Evolutionary conservation across 1,284 basidiomycete species (phyloP).

Genomic region (Cryptococcus wingfieldii): DNA sequence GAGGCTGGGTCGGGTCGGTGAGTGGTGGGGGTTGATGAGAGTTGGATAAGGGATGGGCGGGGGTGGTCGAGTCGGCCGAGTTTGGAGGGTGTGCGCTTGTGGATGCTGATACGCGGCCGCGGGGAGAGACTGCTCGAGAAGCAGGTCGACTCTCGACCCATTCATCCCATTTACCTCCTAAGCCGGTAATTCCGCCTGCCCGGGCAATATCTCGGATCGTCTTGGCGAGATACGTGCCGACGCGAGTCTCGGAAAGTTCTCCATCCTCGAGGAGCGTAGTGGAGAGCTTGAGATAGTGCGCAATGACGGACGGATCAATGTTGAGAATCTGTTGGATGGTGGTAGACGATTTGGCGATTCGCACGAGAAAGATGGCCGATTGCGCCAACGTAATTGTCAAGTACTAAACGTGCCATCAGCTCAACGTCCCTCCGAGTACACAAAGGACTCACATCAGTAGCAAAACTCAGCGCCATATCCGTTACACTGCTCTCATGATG

Average conservation of each 20-base stretch:
- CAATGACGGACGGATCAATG: conserved; percentile 25
- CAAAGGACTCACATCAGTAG: conserved; percentile 28
- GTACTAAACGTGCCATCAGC: conserved; percentile 15
- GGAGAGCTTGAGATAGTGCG: conserved; percentile 28
- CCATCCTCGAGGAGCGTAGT: conserved; percentile 25
- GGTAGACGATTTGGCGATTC: conserved; percentile 22
- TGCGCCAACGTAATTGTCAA: conserved; percentile 35
- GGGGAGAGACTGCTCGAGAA: too few relatives aligned
- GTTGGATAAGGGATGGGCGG: conserved; percentile 87
- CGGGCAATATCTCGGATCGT: conserved; percentile 28
- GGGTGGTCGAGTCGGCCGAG: conserved; percentile 69
- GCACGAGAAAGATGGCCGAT: conserved; percentile 35
- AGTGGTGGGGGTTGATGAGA: conserved; percentile 58
- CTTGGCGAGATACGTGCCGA: conserved; percentile 31
- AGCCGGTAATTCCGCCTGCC: conserved; percentile 18
- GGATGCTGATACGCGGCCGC: too few relatives aligned
- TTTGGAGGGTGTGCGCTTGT: too few relatives aligned
- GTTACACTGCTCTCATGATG: conserved; percentile 33
- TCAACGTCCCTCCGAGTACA: not conserved
- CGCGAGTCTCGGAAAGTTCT: conserved; percentile 28
- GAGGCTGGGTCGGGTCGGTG: not conserved
- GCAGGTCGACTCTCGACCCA: too few relatives aligned
- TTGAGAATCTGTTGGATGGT: conserved; percentile 13
- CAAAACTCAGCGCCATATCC: conserved; percentile 34
- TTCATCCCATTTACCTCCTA: conserved; percentile 1